These are phyloP conservation scores for Cocos nucifera DNA, from an alignment of 176 grass and related monocot genomes.

Conservation along the genomic window DNA sequence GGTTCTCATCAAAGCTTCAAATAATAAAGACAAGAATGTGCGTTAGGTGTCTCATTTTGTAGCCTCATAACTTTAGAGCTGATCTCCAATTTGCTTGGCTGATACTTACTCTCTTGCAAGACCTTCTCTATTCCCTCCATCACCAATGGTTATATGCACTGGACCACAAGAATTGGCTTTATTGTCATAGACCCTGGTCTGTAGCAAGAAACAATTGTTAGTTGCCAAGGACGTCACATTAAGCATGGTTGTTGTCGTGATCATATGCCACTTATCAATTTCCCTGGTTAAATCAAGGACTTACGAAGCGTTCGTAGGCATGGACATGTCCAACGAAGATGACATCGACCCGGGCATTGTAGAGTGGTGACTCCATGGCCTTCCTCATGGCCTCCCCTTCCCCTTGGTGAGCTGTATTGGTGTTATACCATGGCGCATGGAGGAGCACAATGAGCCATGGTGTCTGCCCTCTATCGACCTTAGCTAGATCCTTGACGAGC, in stretches of 20 bases:
- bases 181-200: conserved; percentile 67
- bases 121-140: conserved; percentile 97
- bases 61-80: too few species aligned
- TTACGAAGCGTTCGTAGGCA: conserved; percentile 92
- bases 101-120: conserved; percentile 72
- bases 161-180: conserved; percentile 55
- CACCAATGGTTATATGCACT: conserved; percentile 81
- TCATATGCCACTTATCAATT: too few species aligned
- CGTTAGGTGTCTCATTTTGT: too few species aligned
- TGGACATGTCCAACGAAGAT: conserved; percentile 89
- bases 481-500: conserved; percentile 59
- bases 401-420: conserved; percentile 62
- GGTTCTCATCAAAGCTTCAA: conserved; percentile 57
- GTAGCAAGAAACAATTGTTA: background rate
- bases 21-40: too few species aligned
- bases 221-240: too few species aligned
- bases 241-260: too few species aligned
- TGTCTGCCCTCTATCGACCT: conserved; percentile 46
- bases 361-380: conserved; percentile 67
- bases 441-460: conserved; percentile 65
- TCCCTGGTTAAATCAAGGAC: conserved; percentile 4
- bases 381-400: conserved; percentile 79
- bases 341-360: conserved; percentile 50
- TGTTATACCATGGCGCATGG: conserved; percentile 94
- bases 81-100: too few species aligned